phyloP scores from a whole-genome alignment of 192 early-diverging fungal species.

The Podila minutissima region DNA sequence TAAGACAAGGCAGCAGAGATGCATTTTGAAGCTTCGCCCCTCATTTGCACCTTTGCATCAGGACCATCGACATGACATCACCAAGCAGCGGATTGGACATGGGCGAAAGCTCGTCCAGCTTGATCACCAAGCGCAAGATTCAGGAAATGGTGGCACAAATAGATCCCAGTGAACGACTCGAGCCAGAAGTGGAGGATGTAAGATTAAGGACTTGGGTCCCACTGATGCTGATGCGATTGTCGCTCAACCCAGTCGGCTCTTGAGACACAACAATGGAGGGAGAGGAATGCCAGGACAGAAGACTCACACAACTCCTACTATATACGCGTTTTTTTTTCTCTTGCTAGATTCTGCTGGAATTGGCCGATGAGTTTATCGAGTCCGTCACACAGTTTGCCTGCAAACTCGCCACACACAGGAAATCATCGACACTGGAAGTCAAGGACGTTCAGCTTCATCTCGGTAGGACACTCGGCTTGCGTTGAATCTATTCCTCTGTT shows the following conservation, averaged over 20 bases:
- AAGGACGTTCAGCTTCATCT: slow-evolving; percentile 89
- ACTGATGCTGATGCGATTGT: background rate
- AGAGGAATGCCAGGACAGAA: background rate
- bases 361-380: slow-evolving; percentile 90
- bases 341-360: slow-evolving; percentile 78
- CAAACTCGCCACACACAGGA: slow-evolving; percentile 85
- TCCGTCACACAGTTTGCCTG: slow-evolving; percentile 85
- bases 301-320: background rate
- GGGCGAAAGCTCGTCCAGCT: slow-evolving; percentile 43
- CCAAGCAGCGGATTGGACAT: slow-evolving; percentile 47
- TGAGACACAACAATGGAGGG: background rate
- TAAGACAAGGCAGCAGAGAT: background rate
- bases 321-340: background rate
- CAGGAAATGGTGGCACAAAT: slow-evolving; percentile 88
- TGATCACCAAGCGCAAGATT: slow-evolving; percentile 82
- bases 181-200: slow-evolving; percentile 88
- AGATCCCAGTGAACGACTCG: slow-evolving; percentile 79
- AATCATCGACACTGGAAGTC: slow-evolving; percentile 80
- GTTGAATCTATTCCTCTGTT: too few relatives aligned
- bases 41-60: background rate
- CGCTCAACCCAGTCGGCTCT: background rate
- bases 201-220: background rate
- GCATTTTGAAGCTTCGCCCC: background rate
- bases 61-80: slow-evolving; percentile 22
- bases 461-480: slow-evolving; percentile 47